A percentile compares a stretch with the other conserved stretches of the same genome.
Evolutionary conservation across 129 eudicot species (phyloP).

Genomic region (Kitagawia praeruptora): DNA sequence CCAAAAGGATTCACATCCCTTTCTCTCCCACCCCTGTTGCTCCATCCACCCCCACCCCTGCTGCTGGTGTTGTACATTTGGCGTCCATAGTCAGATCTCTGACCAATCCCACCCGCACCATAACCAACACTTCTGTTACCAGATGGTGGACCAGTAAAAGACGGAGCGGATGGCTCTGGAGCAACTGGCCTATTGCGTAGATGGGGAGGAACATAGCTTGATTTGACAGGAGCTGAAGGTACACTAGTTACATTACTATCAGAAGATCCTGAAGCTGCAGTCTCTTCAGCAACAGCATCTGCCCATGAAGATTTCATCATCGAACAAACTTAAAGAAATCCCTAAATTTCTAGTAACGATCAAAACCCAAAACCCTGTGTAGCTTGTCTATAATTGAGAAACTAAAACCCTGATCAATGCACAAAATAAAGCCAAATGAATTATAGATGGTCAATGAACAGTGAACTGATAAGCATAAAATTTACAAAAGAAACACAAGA

Average conservation of each 20-base stretch:
- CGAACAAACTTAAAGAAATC: background rate
- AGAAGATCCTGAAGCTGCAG: conserved; percentile 37
- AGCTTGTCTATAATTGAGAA: background rate
- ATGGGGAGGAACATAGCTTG: conserved; percentile 85
- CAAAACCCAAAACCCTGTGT: background rate
- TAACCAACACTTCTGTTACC: conserved; percentile 30
- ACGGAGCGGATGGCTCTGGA: conserved; percentile 28
- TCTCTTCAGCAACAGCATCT: conserved; percentile 58
- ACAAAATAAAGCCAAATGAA: background rate
- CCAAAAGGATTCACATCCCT: conserved; percentile 49
- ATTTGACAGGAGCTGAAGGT: conserved; percentile 34
- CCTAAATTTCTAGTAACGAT: background rate
- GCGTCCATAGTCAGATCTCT: conserved; percentile 42
- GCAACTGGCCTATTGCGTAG: conserved; percentile 50
- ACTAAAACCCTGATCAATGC: conserved; percentile 8
- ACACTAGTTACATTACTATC: conserved; percentile 39
- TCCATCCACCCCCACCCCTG: conserved; percentile 26
- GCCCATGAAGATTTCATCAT: conserved; percentile 74
- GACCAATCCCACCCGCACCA: conserved; percentile 32
- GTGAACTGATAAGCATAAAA: background rate
- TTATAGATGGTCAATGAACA: background rate
- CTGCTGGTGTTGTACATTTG: conserved; percentile 19
- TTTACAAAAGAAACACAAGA: background rate
- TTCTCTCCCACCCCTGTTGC: conserved; percentile 27
- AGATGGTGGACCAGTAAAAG: conserved; percentile 37